Evolutionary conservation across 441 rosid species (phyloP), one percentile per base, ranked within the genome.

Genomic region (Daphne laureola): DNA sequence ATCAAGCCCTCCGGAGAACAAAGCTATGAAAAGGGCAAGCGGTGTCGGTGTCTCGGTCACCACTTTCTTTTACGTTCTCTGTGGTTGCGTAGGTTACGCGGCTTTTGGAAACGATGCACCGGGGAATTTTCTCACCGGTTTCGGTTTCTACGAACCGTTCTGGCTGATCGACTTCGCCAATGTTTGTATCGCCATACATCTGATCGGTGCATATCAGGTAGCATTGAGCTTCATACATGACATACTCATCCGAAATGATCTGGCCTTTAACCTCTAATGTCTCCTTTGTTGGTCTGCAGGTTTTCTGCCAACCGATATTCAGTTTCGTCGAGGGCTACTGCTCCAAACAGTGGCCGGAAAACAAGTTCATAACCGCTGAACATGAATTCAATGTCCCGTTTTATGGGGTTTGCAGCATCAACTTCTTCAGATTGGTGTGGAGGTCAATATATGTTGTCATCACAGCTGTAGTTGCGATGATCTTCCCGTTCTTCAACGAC

Each of bases 131-230:
- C 87, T 91, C 43, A 85, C 98, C 0, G 98, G 90, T 8, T 91
- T 87, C 12, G 95, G 98, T 15, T 90, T 87, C 73, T 84, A 55
- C 52, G 91, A 91, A 36, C 98, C 98, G 3, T 87, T 70, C 44
- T 83, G 92, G 98, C 77, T 91, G 9, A 57, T 87, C 9, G 98
- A 91, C 64, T 23, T 87, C 0, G 96, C 95, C 31, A 91, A 87
- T 25, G 68, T 76, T 44, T 84, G 86, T 75, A 87, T 91, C 0
- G 92, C 83, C 0, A 8, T 78, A 66, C 96, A 91, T 62, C 87
- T 91, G 18, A 61, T 87, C 0, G 85, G 95, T 2, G 96, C 96
- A 23, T 90, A 90, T 73, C 98, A 87, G 86, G 98, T 87, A 63
- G 60, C 7, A 9, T 17, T 18, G 21, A 49, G 31, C 12, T 12